A percentile compares a stretch with the other conserved stretches of the same genome.
Evolutionary conservation across 345 rosid genomes (phyloP).

Genomic region (Physaria fendleri): DNA sequence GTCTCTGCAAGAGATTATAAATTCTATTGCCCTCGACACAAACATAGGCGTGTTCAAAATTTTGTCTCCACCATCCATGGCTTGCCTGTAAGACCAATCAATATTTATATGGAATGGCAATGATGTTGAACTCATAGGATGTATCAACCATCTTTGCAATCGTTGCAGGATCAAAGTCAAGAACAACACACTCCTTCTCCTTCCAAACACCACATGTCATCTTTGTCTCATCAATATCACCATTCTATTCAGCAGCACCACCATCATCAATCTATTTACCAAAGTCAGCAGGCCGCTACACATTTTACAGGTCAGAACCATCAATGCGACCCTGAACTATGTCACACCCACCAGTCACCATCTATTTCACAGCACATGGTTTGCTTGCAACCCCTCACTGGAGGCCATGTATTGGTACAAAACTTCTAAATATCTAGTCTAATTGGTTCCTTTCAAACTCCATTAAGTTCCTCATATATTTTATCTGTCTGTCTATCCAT

Average conservation of each 20-base stretch:
- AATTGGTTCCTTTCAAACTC: background rate
- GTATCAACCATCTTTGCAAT: background rate
- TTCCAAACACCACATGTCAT: constrained; percentile 62
- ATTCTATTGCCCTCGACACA: constrained; percentile 90
- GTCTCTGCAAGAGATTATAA: constrained; percentile 70
- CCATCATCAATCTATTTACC: constrained; percentile 59
- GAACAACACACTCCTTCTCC: constrained; percentile 40
- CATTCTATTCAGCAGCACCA: constrained; percentile 59
- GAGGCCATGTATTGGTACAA: constrained; percentile 43
- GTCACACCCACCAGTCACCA: constrained; percentile 64
- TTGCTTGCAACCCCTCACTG: constrained; percentile 72
- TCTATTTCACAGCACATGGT: constrained; percentile 73
- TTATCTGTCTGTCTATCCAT: constrained; percentile 18
- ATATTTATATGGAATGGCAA: no score
- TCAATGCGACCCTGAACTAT: constrained; percentile 62
- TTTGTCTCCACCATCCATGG: constrained; percentile 46
- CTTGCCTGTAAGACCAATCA: constrained; percentile 51
- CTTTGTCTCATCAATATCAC: constrained; percentile 65
- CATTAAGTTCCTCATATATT: background rate
- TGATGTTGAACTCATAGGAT: constrained; percentile 1
- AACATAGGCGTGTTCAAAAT: constrained; percentile 56
- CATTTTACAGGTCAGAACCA: constrained; percentile 60
- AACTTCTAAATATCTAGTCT: background rate
- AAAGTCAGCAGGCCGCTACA: constrained; percentile 42
- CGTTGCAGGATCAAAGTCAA: constrained; percentile 49